phyloP scores from a whole-genome alignment of 352 stramenopile species.

The Phytophthora sp. region DNA sequence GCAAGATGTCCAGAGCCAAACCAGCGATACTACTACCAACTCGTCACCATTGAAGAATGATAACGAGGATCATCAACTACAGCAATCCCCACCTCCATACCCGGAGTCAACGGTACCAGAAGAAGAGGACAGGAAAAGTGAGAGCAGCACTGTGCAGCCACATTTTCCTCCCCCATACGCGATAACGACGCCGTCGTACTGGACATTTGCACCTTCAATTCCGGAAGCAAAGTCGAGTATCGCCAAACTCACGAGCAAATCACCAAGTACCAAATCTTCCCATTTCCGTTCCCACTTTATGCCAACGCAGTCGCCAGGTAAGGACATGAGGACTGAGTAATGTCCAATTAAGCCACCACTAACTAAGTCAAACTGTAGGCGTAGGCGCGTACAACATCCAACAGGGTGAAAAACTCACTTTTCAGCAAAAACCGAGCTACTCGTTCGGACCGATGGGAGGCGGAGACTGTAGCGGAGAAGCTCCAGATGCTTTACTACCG shows the following conservation, averaged over 20 bases:
- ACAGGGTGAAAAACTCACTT: slow-evolving; percentile 51
- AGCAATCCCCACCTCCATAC: slow-evolving; percentile 47
- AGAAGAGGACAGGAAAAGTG: slow-evolving; percentile 18
- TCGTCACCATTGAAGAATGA: neutral
- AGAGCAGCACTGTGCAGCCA: slow-evolving; percentile 12
- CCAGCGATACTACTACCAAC: neutral
- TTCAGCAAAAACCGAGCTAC: slow-evolving; percentile 42
- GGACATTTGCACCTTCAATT: slow-evolving; percentile 35
- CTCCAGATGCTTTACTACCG: neutral
- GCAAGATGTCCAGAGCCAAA: slow-evolving; percentile 26
- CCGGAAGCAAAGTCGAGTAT: slow-evolving; percentile 33
- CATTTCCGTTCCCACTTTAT: slow-evolving; percentile 26
- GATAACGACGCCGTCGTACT: slow-evolving; percentile 39
- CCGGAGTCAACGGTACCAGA: slow-evolving; percentile 35
- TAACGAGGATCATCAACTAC: neutral
- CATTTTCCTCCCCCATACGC: slow-evolving; percentile 48
- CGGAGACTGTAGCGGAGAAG: neutral
- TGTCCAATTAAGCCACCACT: neutral
- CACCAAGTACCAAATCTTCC: slow-evolving; percentile 13
- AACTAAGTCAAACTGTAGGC: slow-evolving; percentile 21
- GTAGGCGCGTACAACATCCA: slow-evolving; percentile 62
- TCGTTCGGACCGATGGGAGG: slow-evolving; percentile 40
- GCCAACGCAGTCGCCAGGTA: slow-evolving; percentile 29
- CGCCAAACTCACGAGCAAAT: slow-evolving; percentile 28
- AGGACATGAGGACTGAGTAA: neutral